These are phyloP conservation scores for Boletus sp. DNA, from an alignment of 1,284 basidiomycete genomes.

Conservation along the genomic window DNA sequence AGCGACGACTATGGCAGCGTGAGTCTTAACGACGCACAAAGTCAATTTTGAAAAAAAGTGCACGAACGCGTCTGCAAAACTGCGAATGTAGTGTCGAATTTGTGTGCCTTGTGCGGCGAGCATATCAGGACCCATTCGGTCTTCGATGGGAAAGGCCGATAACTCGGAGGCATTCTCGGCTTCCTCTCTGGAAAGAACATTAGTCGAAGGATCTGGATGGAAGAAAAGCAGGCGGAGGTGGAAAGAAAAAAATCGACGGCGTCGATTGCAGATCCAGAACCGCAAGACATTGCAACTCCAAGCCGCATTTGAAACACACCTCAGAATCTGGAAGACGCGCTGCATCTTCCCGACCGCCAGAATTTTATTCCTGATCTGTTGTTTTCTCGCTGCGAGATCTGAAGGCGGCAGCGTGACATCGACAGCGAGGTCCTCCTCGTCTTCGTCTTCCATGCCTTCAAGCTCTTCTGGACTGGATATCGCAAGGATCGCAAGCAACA, in stretches of 20 bases:
- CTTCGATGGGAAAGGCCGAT: slow-evolving; percentile 49
- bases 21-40: no score
- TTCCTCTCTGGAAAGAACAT: slow-evolving; percentile 70
- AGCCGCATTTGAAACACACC: slow-evolving; percentile 44
- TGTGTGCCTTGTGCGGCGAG: slow-evolving; percentile 54
- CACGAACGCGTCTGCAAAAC: slow-evolving; percentile 88
- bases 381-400: slow-evolving; percentile 49
- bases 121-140: slow-evolving; percentile 44
- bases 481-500: slow-evolving; percentile 92
- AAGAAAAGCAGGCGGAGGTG: not conserved
- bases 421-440: slow-evolving; percentile 32
- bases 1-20: slow-evolving; percentile 87
- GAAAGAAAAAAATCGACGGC: no score
- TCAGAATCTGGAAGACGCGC: slow-evolving; percentile 82
- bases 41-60: not conserved
- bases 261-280: not conserved
- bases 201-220: not conserved
- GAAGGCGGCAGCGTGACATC: slow-evolving; percentile 38
- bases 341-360: slow-evolving; percentile 92
- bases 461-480: slow-evolving; percentile 95
- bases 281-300: not conserved
- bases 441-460: slow-evolving; percentile 57
- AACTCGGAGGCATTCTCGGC: slow-evolving; percentile 93
- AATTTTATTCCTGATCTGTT: slow-evolving; percentile 95
- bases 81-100: slow-evolving; percentile 80